Evolutionary conservation across 768 basidiomycete genomes (phyloP), one percentile per base, ranked within the genome.

Genomic region (Suillus bovinus): DNA sequence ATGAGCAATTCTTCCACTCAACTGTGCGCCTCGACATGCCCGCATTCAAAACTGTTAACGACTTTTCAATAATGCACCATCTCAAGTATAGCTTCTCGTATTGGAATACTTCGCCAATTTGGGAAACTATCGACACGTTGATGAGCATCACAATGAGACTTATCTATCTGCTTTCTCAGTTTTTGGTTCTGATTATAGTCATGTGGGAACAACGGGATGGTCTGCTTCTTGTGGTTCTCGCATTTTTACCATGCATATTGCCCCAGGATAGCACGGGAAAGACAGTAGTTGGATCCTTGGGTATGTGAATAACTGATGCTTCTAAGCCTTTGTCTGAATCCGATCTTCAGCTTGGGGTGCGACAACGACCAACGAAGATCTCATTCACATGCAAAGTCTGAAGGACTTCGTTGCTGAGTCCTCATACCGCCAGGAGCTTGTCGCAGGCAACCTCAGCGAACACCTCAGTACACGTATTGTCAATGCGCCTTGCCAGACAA

Each of bases 21-120:
- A 81, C 87, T 70, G 84, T 82, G 16, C 83, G 90, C 7, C 80
- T 93, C 31, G 91, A 93, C 71, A 77, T 92, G 1, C 89, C 90
- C 1, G 89, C 91, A 0, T 91, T 34, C 10, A 1, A 34, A 34
- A 34, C 33, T 34, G 0, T 34, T 10, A 0, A 34, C 3, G 8
- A 0, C 33, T 33, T 9, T 10, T 34, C 33, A 10, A 10, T 10
- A 34, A 3, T 2, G 33, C 33, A 34, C 33, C 8, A 34, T 2
- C 75, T 93, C 29, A 83, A 87, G 57, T 71, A 81, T 33, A 79
- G 81, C 20, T 77, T 79, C 58, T 71, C 76, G 20, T 79, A 82
- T 13, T 73, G 75, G 58, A 76, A 64, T 60, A 72, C 76, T 8
- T 82, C 78, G 50, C 78, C 87, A 41, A 85, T 85, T 8, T 91